A percentile compares a stretch with the other conserved stretches of the same genome.
phyloP scores from a whole-genome alignment of 306 rosid genomes.

The Crataegus laevigata region DNA sequence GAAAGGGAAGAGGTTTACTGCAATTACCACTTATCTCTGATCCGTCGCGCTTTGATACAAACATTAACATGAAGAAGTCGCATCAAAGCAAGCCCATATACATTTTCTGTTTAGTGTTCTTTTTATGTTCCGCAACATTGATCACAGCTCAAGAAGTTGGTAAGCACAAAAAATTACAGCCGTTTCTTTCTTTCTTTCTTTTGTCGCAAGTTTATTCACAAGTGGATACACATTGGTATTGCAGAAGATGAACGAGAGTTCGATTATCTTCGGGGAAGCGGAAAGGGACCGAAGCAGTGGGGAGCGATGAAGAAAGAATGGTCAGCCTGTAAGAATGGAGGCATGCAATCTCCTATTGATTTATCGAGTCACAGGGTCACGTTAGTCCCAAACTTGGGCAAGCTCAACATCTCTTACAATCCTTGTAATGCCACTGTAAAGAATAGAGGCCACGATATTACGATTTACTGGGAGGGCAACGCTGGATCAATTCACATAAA shows the following conservation, averaged over 20 bases:
- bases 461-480: slow-evolving; percentile 41
- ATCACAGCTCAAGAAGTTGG: background rate
- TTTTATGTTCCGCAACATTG: background rate
- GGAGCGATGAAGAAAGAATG: slow-evolving; percentile 32
- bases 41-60: too few relatives aligned
- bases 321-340: slow-evolving; percentile 27
- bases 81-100: background rate
- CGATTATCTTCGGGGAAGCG: slow-evolving; percentile 14
- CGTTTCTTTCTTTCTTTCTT: background rate
- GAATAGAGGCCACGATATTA: slow-evolving; percentile 26
- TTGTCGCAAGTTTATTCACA: too few relatives aligned
- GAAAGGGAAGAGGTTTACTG: too few relatives aligned
- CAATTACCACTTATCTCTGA: too few relatives aligned
- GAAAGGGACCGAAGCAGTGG: slow-evolving; percentile 32
- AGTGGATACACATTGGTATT: too few relatives aligned
- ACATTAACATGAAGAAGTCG: background rate
- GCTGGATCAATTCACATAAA: slow-evolving; percentile 49
- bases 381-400: background rate
- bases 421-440: slow-evolving; percentile 25
- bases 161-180: background rate
- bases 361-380: slow-evolving; percentile 4
- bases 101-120: background rate
- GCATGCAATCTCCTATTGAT: slow-evolving; percentile 26
- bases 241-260: slow-evolving; percentile 30
- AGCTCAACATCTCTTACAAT: background rate